Evolutionary conservation across 192 early-diverging fungal genomes (phyloP).

Genomic region (Coemansia sp.): DNA sequence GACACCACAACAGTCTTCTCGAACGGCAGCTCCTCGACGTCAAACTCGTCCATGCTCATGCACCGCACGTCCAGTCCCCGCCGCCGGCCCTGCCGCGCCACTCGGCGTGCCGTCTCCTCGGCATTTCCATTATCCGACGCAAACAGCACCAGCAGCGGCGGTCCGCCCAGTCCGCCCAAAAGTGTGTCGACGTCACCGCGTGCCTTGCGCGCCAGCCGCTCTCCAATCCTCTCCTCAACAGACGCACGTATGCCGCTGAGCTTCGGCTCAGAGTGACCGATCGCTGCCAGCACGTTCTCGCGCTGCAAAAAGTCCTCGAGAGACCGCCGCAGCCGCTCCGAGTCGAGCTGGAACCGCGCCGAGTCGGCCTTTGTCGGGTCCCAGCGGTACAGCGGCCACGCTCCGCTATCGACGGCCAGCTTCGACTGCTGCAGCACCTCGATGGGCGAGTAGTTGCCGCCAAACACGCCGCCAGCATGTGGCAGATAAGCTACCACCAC

Average conservation of each 20-base stretch:
- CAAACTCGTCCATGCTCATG: conserved; percentile 80
- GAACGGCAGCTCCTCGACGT: conserved; percentile 73
- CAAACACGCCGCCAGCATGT: conserved; percentile 49
- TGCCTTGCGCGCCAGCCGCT: conserved; percentile 61
- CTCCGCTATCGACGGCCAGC: conserved; percentile 82
- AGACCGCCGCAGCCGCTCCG: conserved; percentile 66
- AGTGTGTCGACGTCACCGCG: conserved; percentile 69
- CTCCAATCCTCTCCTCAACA: conserved; percentile 61
- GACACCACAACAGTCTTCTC: conserved; percentile 80
- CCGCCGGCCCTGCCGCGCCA: conserved; percentile 81
- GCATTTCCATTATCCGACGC: conserved; percentile 92
- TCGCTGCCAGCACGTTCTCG: conserved; percentile 79
- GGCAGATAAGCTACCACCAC: conserved; percentile 90
- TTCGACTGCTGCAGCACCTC: conserved; percentile 86
- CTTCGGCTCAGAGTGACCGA: conserved; percentile 68
- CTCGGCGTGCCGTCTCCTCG: conserved; percentile 77
- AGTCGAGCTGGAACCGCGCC: conserved; percentile 64
- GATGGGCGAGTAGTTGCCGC: conserved; percentile 60
- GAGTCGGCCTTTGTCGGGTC: conserved; percentile 69
- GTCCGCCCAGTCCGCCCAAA: conserved; percentile 67
- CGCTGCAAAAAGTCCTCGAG: conserved; percentile 79
- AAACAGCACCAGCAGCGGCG: conserved; percentile 83
- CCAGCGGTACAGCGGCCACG: conserved; percentile 96
- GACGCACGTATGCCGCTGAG: conserved; percentile 60
- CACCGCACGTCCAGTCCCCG: conserved; percentile 76